Percentiles rank a stretch among this genome's conserved stretches.
Evolutionary conservation across 331 rosid genomes (phyloP).

Genomic region (Pyrus hybrid): DNA sequence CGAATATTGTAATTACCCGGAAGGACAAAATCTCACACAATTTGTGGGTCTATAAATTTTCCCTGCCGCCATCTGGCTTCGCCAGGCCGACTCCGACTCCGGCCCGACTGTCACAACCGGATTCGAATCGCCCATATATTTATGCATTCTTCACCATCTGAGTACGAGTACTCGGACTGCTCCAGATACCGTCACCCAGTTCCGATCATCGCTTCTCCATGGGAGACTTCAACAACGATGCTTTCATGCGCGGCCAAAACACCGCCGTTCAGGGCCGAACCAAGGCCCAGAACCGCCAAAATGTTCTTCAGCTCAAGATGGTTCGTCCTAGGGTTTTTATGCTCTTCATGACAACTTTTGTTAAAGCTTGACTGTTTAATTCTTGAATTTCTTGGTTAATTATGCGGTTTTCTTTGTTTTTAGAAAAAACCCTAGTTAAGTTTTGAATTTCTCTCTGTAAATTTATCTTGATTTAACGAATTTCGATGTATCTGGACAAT

Average conservation of each 20-base stretch:
- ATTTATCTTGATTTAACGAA: not conserved
- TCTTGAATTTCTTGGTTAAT: not conserved
- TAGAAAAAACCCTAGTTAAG: not conserved
- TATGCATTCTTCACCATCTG: constrained; percentile 1
- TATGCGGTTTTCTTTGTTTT: not conserved
- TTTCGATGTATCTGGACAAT: not conserved
- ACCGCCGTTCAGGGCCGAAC: constrained; percentile 98
- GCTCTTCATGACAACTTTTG: not conserved
- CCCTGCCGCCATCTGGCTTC: constrained; percentile 10
- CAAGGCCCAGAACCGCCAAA: constrained; percentile 96
- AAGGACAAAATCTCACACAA: not conserved
- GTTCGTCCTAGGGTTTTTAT: constrained; percentile 20
- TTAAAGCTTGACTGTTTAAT: not conserved
- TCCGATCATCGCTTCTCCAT: constrained; percentile 29
- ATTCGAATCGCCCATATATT: constrained; percentile 11
- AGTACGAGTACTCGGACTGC: not conserved
- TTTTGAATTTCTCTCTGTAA: not conserved
- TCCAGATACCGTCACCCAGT: constrained; percentile 8
- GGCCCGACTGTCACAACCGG: constrained; percentile 20
- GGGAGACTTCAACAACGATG: constrained; percentile 56
- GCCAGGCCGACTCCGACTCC: not conserved
- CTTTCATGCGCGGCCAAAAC: constrained; percentile 91
- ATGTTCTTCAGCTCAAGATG: constrained; percentile 95
- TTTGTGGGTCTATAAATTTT: not conserved
- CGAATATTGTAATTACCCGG: not conserved